Evolutionary conservation across 2,329 filamentous ascomycete species (phyloP), one percentile per base, ranked within the genome.

Genomic region (Trichoderma sp.): DNA sequence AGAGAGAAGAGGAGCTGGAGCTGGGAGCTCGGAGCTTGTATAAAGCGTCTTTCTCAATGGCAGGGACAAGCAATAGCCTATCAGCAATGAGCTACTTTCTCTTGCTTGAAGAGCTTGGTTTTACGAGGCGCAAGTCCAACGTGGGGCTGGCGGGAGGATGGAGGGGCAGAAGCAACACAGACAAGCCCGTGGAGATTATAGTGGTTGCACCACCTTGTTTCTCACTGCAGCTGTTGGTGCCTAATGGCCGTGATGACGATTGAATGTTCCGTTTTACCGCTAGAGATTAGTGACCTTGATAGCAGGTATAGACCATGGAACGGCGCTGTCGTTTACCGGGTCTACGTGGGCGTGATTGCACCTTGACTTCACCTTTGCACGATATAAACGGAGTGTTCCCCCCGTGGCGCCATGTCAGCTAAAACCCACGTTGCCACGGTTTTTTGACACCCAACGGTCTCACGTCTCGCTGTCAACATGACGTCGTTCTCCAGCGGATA

Each of bases 141-240:
- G 68, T 70, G 68, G 68, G 68, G 68, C 68, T 43, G 34, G 66
- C 53, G 47, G 66, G 55, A 55, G 15, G 43, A 57, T 70, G 68
- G 68, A 63, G 68, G 68, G 68, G 68, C 68, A 70, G 59, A 57
- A 13, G 28, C 32, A 32, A 50, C 43, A 50, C 43, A 20, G 43
- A 20, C 43, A 36, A 36, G 34, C 34, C 34, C 34, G 34, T 36
- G 34, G 34, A 57, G 67, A n/a, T 63, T 70, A 70, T 64, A 64
- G 68, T 70, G 68, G 68, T 70, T 70, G 68, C 68, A 43, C 68
- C 68, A 64, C 59, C 66, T 62, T 23, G 65, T 39, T 68, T 62
- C 57, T 28, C 20, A 12, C 36, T 62, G 66, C 66, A 59, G 66
- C 55, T 47, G 39, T 69, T 69, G 66, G 66, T 62, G 66, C 66